phyloP scores from a whole-genome alignment of 148 eudicot species.

The Rhododendron mucronatum region DNA sequence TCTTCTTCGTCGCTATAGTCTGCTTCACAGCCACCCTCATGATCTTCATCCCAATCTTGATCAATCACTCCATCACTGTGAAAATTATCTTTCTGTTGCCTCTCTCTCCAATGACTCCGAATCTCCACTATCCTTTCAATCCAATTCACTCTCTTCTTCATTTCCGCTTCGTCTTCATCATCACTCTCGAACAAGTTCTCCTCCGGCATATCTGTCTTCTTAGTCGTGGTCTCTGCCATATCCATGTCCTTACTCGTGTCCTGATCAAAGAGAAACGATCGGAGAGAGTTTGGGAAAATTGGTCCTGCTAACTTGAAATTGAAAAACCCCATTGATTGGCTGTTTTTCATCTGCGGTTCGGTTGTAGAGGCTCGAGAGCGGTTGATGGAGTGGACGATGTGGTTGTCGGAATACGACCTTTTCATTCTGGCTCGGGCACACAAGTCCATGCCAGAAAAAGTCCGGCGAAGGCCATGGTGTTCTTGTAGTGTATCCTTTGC shows the following conservation, averaged over 20 bases:
- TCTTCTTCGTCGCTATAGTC: constrained; percentile 44
- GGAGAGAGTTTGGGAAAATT: constrained; percentile 28
- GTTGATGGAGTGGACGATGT: constrained; percentile 31
- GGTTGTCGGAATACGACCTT: constrained; percentile 53
- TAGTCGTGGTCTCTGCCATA: neutral
- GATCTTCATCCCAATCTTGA: constrained; percentile 27
- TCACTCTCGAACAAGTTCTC: constrained; percentile 14
- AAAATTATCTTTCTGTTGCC: constrained; percentile 23
- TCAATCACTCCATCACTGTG: constrained; percentile 15
- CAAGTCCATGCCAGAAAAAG: constrained; percentile 32
- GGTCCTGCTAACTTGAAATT: constrained; percentile 32
- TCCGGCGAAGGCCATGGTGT: constrained; percentile 17
- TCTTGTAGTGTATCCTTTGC: constrained; percentile 22
- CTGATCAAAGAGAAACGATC: constrained; percentile 35
- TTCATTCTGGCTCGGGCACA: constrained; percentile 24
- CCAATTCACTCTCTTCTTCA: constrained; percentile 49
- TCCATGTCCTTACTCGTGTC: constrained; percentile 23
- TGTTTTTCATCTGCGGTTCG: constrained; percentile 31
- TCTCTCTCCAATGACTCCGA: constrained; percentile 41
- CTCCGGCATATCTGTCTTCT: neutral
- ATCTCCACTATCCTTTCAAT: constrained; percentile 54
- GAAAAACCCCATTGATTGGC: constrained; percentile 38
- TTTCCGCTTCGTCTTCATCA: constrained; percentile 14
- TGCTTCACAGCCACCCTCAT: constrained; percentile 48
- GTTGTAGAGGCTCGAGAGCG: constrained; percentile 26